Evolutionary conservation across 192 early-diverging fungal genomes (phyloP), one percentile per base, ranked within the genome.

Genomic region (Obelidium mucronatum): DNA sequence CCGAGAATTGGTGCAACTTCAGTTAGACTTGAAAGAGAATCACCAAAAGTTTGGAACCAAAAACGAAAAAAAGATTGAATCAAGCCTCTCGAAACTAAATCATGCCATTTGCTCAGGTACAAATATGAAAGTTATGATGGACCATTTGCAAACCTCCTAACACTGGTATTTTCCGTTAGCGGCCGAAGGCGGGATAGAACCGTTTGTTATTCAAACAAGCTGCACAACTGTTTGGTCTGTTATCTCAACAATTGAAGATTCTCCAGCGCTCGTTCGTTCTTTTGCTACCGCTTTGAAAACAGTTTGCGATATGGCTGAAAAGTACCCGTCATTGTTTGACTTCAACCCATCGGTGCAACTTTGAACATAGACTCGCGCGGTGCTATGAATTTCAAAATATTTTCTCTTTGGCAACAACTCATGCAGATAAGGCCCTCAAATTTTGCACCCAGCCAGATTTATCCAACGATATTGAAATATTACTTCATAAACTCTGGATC

Each of bases 371-470:
- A 40, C 76, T 77, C n/a, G 76, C 76, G 2, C 6, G 40, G 5
- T 77, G 66, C 51, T 77, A 77, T 40, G 76, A 77, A 42, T 48
- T 42, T 42, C 76, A 77, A 68, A 77, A 61, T 48, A 61, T 77
- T n/a, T 77, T 77, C 37, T 77, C 76, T 6, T 24, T 77, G 17
- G 66, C 76, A 2, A 60, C 58, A 34, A 26, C 28, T 5, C 76
- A 77, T 77, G 76, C 76, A 40, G 67, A 67, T 3, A 69, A 77
- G 40, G 76, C 76, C 24, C 67, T 77, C 2, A 68, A 70, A 40
- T 31, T 69, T 55, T 56, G 33, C 40, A 40, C 15, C 13, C 62
- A 60, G 24, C 52, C 40, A 26, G 63, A 65, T 31, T 6, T 70
- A 35, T 11, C 39, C 37, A 77, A 77, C 56, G 76, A 77, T 39